Conservation (phyloP, 345 rosid genomes). For the Populus tremula region DNA sequence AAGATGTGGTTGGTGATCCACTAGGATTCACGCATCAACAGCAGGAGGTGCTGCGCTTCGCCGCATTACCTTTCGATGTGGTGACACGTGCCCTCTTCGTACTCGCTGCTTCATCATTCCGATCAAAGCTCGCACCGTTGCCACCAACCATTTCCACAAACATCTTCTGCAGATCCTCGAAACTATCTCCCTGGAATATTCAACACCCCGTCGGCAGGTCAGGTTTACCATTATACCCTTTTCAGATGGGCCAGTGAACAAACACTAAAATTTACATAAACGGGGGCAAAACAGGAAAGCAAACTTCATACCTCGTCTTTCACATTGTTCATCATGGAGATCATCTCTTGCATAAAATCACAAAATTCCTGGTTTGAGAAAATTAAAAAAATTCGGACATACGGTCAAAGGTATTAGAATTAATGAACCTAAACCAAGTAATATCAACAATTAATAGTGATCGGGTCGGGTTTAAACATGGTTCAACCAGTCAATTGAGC, state of each 20-base stretch:
- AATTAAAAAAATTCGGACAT: conserved; percentile 5
- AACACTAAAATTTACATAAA: no score
- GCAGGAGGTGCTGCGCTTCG: conserved; percentile 35
- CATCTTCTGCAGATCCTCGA: conserved; percentile 90
- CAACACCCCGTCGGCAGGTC: no score
- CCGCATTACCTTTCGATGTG: conserved; percentile 33
- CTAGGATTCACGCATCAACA: conserved; percentile 16
- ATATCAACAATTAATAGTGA: background rate
- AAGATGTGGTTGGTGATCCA: background rate
- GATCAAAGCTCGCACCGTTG: conserved; percentile 36
- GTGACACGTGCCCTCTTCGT: conserved; percentile 48
- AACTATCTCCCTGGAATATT: conserved; percentile 55
- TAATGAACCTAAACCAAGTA: background rate
- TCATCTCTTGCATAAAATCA: conserved; percentile 89
- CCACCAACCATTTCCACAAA: conserved; percentile 76
- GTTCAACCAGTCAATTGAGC: no score
- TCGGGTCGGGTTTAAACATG: no score
- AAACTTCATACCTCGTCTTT: conserved; percentile 56
- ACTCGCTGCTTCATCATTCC: conserved; percentile 21
- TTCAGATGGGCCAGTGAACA: background rate
- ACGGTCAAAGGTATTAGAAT: background rate
- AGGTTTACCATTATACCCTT: conserved; percentile 1
- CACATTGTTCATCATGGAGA: conserved; percentile 81
- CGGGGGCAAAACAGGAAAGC: background rate
- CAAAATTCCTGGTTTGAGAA: conserved; percentile 59